Base-by-base conservation (phyloP, 1,284 basidiomycete genomes). In the Cystobasidium slooffiae region DNA sequence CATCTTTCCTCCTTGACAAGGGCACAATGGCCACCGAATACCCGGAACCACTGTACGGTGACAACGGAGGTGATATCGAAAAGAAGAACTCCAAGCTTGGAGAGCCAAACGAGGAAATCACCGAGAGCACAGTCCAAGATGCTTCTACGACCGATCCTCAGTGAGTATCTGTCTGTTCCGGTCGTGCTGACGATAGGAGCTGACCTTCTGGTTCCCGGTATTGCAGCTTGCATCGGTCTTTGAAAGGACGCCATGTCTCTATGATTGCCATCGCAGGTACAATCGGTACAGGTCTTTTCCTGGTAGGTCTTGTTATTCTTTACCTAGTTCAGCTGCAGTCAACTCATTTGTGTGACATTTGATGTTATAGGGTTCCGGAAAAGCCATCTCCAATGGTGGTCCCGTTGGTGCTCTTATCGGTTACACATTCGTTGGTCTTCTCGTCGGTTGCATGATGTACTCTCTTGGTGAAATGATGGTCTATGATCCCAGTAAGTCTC, bases 401-500 rank as follows among this genome's bases (percentile, higher is more conserved):
- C 83, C 83, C 10, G 75, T 80, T 43, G 79, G 79, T 39, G 59
- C 82, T 22, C 75, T 82, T 56, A 56, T 79, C 3, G 80, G 74
- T 75, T 72, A 64, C 65, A 56, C 69, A 20, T 53, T 72, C 62
- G 66, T 74, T 49, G 72, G 72, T 68, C 22, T 68, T 37, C 64
- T 74, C 64, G 72, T 74, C 43, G 72, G 72, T 56, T 68, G 64
- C 72, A 66, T 74, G 22, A 77, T 78, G 75, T 56, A 70, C 55
- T 72, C 81, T 0, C 80, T 85, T 7, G 84, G 84, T n/a, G 83
- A 84, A 76, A 84, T 86, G 84, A 76, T 76, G 75, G 68, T 20
- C 75, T 77, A 8, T 66, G 75, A 53, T 75, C 65, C 75, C 74
- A 75, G 5, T 63, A 31, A 12, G 53, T 37, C 8, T 9, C 24